A percentile compares a stretch with the other conserved stretches of the same genome.
Evolutionary conservation across 2,329 filamentous ascomycete species (phyloP).

Genomic region (Gremmenia infestans): DNA sequence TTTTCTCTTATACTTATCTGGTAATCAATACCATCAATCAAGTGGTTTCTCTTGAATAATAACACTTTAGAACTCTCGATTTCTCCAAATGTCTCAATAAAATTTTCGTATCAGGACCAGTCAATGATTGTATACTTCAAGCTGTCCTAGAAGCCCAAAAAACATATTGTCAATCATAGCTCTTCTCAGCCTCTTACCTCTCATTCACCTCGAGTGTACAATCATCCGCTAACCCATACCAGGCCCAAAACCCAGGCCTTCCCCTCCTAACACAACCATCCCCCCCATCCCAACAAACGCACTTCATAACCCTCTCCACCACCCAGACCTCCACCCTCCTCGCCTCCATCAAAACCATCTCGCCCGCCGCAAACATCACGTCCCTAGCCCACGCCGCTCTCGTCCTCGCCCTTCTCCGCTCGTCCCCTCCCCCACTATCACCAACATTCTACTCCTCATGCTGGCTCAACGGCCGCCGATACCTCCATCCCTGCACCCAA

Average conservation of each 20-base stretch:
- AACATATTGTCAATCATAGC: too few relatives aligned
- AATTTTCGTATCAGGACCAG: too few relatives aligned
- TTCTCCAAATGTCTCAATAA: too few relatives aligned
- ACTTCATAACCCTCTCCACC: conserved; percentile 9
- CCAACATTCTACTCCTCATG: conserved; percentile 17
- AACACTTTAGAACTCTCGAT: too few relatives aligned
- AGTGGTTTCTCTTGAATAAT: too few relatives aligned
- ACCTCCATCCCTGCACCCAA: conserved; percentile 5
- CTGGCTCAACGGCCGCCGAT: conserved; percentile 22
- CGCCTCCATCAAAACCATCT: conserved; percentile 7
- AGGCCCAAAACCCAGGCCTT: conserved; percentile 16
- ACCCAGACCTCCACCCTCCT: conserved; percentile 9
- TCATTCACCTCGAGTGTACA: background rate
- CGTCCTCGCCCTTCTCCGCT: conserved; percentile 13
- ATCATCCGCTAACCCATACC: background rate
- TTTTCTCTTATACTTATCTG: background rate
- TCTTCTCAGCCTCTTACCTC: too few relatives aligned
- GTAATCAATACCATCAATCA: too few relatives aligned
- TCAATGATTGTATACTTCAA: too few relatives aligned
- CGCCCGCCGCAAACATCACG: conserved; percentile 14
- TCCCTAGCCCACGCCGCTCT: conserved; percentile 14
- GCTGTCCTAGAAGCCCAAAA: background rate
- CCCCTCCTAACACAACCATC: background rate
- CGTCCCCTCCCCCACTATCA: background rate
- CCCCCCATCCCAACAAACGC: conserved; percentile 11